Conservation (phyloP, 139 green algal species). For the Edaphochlamys debaryana region DNA sequence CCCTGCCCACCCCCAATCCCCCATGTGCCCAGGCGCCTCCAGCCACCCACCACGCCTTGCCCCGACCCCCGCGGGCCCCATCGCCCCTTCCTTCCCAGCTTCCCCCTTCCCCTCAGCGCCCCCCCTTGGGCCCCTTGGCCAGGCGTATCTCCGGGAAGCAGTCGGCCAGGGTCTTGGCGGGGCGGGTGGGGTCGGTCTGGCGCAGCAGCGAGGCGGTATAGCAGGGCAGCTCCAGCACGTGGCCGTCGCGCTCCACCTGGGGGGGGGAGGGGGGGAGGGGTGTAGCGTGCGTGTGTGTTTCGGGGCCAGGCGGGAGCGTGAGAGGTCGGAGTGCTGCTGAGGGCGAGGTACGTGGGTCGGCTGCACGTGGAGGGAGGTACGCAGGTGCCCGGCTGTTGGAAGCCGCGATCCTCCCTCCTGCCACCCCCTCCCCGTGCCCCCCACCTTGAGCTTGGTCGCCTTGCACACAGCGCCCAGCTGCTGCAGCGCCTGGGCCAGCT, state of each 20-base stretch:
- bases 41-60: too few species aligned
- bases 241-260: neutral
- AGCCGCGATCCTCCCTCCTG: neutral
- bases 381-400: neutral
- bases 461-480: conserved; percentile 45
- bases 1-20: too few species aligned
- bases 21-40: too few species aligned
- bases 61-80: too few species aligned
- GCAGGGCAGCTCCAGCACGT: neutral
- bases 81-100: too few species aligned
- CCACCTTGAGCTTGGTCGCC: neutral
- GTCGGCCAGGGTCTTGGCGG: conserved; percentile 40
- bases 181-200: neutral
- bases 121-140: conserved; percentile 17
- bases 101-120: too few species aligned
- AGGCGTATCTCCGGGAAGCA: conserved; percentile 40
- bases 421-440: neutral
- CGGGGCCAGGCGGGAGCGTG: neutral
- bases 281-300: too few species aligned
- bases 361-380: neutral
- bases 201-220: conserved; percentile 45
- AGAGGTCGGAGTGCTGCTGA: neutral
- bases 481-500: neutral
- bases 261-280: too few species aligned
- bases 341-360: too few species aligned